These are phyloP conservation scores for Russula griseocarnosa DNA, from an alignment of 768 basidiomycete species.

Conservation along the genomic window DNA sequence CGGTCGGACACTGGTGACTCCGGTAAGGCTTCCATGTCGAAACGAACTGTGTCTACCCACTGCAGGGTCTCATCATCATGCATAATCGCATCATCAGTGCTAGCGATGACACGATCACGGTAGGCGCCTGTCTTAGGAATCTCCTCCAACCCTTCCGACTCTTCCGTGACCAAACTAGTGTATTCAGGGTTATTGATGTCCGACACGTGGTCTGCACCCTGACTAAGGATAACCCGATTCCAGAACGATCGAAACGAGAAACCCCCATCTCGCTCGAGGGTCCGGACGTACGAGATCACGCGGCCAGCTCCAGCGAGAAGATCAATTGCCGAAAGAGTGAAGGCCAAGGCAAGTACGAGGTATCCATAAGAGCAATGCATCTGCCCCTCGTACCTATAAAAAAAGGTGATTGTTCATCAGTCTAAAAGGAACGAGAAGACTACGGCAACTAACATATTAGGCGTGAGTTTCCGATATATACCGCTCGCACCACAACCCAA, in stretches of 20 bases:
- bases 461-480: slow-evolving; percentile 74
- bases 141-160: slow-evolving; percentile 52
- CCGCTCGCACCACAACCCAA: slow-evolving; percentile 66
- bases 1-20: slow-evolving; percentile 49
- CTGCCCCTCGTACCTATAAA: slow-evolving; percentile 59
- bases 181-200: slow-evolving; percentile 46
- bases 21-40: slow-evolving; percentile 42
- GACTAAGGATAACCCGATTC: slow-evolving; percentile 53
- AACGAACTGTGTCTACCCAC: slow-evolving; percentile 49
- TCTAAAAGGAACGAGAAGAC: slow-evolving; percentile 32
- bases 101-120: slow-evolving; percentile 2
- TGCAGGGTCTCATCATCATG: slow-evolving; percentile 42
- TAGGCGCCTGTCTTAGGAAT: slow-evolving; percentile 38
- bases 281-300: slow-evolving; percentile 44
- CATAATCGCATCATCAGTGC: slow-evolving; percentile 22
- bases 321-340: slow-evolving; percentile 51
- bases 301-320: slow-evolving; percentile 50
- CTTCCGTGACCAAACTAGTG: slow-evolving; percentile 51
- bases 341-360: slow-evolving; percentile 44
- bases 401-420: neutral
- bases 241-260: slow-evolving; percentile 52
- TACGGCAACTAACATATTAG: slow-evolving; percentile 64
- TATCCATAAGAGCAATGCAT: slow-evolving; percentile 65
- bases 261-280: slow-evolving; percentile 35
- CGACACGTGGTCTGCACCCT: slow-evolving; percentile 33